Conservation (phyloP, 441 rosid species). For the Pelargonium cotyledonis region DNA sequence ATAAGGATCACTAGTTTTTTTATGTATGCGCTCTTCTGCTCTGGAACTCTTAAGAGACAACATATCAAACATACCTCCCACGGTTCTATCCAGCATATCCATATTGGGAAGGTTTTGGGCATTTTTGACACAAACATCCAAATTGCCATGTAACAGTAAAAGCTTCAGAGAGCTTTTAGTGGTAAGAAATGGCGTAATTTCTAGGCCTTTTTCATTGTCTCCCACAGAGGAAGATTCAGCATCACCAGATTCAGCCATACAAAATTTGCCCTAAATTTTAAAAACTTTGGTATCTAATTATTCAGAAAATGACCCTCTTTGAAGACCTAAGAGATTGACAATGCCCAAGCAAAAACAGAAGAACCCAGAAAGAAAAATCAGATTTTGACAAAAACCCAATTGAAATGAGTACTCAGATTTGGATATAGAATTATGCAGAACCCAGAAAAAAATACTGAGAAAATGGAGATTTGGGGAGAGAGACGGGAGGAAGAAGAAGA, state of each 20-base stretch:
- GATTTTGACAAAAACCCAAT: slow-evolving; percentile 1
- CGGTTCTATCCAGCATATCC: slow-evolving; percentile 83
- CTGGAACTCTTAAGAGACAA: slow-evolving; percentile 37
- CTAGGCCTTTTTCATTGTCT: no score
- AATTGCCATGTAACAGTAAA: slow-evolving; percentile 71
- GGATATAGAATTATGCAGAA: not conserved
- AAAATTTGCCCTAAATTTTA: no score
- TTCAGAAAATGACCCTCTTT: no score
- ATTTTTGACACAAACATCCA: slow-evolving; percentile 68
- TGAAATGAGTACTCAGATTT: slow-evolving; percentile 1
- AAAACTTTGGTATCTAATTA: no score
- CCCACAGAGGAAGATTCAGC: no score
- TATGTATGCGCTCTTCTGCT: slow-evolving; percentile 39
- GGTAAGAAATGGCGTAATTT: no score
- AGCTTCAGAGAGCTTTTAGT: slow-evolving; percentile 38
- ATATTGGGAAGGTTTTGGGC: slow-evolving; percentile 92
- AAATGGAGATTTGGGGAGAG: no score
- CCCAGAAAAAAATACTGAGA: no score
- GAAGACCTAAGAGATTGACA: no score
- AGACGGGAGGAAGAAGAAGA: no score
- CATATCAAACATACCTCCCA: slow-evolving; percentile 51
- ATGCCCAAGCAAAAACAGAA: no score
- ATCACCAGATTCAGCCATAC: no score
- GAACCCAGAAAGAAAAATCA: not conserved
- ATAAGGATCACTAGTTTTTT: slow-evolving; percentile 80